Evolutionary conservation across 2,329 filamentous ascomycete species (phyloP).

Genomic region (Cladosporium cucumerinum): DNA sequence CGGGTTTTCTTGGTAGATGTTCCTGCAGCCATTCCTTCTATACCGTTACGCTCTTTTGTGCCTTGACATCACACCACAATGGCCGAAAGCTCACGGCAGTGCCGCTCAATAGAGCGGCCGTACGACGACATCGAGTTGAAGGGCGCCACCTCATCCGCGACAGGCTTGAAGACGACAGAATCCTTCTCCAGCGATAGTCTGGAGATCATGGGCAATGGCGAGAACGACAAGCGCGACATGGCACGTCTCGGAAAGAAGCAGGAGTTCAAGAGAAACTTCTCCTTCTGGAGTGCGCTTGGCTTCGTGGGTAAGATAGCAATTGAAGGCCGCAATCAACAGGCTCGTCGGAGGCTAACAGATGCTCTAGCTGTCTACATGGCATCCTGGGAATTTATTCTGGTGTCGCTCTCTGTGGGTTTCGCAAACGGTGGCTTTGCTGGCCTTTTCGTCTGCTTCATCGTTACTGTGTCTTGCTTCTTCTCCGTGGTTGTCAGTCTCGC

Average conservation of each 20-base stretch:
- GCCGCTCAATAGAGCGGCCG: not conserved
- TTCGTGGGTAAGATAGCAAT: conserved; percentile 25
- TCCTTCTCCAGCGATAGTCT: not conserved
- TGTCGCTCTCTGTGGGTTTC: conserved; percentile 30
- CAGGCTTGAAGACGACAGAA: not conserved
- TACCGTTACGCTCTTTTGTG: not conserved
- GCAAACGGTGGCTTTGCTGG: conserved; percentile 33
- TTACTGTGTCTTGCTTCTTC: conserved; percentile 29
- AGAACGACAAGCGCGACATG: conserved; percentile 26
- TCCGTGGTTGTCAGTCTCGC: conserved; percentile 31
- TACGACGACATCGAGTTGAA: conserved; percentile 11
- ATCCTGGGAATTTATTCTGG: conserved; percentile 33
- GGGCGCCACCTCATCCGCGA: not conserved
- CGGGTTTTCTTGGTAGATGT: not conserved
- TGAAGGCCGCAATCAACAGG: too few species aligned
- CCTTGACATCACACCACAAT: not conserved
- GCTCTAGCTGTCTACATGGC: conserved; percentile 28
- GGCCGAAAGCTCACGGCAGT: conserved; percentile 6
- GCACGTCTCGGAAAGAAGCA: conserved; percentile 31
- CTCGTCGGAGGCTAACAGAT: not conserved
- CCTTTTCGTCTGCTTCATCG: conserved; percentile 34
- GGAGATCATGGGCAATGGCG: conserved; percentile 7
- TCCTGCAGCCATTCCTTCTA: not conserved
- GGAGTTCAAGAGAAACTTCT: conserved; percentile 30
- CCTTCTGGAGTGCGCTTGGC: conserved; percentile 28